Evolutionary conservation across 2,329 filamentous ascomycete genomes (phyloP).

Genomic region (Aspergillus eucalypticola): DNA sequence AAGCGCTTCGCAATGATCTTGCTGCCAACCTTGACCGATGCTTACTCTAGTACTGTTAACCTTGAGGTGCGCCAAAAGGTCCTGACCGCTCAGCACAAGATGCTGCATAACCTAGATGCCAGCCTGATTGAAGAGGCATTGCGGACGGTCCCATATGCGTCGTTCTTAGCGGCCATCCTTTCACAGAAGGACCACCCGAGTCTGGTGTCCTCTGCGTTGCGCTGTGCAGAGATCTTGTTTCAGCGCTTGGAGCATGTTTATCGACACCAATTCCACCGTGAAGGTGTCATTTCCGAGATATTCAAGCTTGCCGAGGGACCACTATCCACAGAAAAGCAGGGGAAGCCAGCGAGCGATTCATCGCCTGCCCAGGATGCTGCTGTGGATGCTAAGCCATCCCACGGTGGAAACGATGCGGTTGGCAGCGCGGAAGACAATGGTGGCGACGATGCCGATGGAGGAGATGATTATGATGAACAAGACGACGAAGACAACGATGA

Average conservation of each 20-base stretch:
- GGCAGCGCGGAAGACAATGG: constrained; percentile 39
- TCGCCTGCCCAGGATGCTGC: constrained; percentile 23
- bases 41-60: constrained; percentile 97
- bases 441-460: constrained; percentile 54
- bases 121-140: constrained; percentile 82
- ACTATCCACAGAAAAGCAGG: constrained; percentile 30
- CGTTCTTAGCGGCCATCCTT: constrained; percentile 89
- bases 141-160: constrained; percentile 87
- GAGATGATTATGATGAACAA: constrained; percentile 54
- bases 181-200: constrained; percentile 92
- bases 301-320: constrained; percentile 67
- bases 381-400: constrained; percentile 15
- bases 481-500: constrained; percentile 52
- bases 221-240: constrained; percentile 85
- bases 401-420: constrained; percentile 14
- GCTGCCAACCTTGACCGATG: constrained; percentile 91
- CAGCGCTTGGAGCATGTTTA: constrained; percentile 84
- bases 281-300: constrained; percentile 92
- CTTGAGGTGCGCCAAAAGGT: constrained; percentile 93
- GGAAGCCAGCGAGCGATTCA: constrained; percentile 12
- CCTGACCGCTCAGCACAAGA: constrained; percentile 91
- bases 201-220: constrained; percentile 81
- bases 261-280: constrained; percentile 93
- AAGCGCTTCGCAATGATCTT: constrained; percentile 90
- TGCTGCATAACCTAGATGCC: constrained; percentile 92